These are phyloP conservation scores for Helianthus tuberosus DNA, from an alignment of 129 eudicot species.

Conservation along the genomic window DNA sequence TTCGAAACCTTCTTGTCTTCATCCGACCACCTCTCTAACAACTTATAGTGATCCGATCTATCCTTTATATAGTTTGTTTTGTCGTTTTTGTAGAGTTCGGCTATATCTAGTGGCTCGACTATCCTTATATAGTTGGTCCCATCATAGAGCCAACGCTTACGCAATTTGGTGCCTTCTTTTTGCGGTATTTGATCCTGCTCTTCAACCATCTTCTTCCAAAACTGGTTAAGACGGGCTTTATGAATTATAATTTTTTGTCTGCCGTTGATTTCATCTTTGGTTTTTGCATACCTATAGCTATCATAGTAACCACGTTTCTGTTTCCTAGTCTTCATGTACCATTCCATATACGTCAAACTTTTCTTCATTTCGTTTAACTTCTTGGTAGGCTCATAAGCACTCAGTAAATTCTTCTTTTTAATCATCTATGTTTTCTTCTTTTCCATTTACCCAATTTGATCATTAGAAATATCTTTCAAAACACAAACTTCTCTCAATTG, in stretches of 20 bases:
- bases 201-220: constrained; percentile 39
- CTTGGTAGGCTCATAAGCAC: constrained; percentile 24
- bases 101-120: constrained; percentile 60
- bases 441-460: constrained; percentile 25
- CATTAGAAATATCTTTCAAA: not conserved
- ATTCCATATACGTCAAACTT: constrained; percentile 44
- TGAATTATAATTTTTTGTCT: constrained; percentile 17
- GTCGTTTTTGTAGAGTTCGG: constrained; percentile 41
- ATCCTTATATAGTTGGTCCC: constrained; percentile 56
- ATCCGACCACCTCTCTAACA: constrained; percentile 42
- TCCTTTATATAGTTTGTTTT: constrained; percentile 25
- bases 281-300: constrained; percentile 17
- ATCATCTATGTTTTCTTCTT: not conserved
- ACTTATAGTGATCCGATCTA: constrained; percentile 44
- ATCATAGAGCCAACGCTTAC: constrained; percentile 35
- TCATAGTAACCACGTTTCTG: constrained; percentile 41
- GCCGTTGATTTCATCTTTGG: constrained; percentile 6
- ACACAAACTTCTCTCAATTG: constrained; percentile 41
- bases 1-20: constrained; percentile 16
- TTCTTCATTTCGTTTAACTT: constrained; percentile 42
- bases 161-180: constrained; percentile 34
- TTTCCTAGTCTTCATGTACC: constrained; percentile 43
- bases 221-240: constrained; percentile 24
- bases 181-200: constrained; percentile 43
- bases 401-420: not conserved